A percentile compares a stretch with the other conserved stretches of the same genome.
phyloP scores from a whole-genome alignment of 2,329 filamentous ascomycete species.

The Epicoccum sorghinum region DNA sequence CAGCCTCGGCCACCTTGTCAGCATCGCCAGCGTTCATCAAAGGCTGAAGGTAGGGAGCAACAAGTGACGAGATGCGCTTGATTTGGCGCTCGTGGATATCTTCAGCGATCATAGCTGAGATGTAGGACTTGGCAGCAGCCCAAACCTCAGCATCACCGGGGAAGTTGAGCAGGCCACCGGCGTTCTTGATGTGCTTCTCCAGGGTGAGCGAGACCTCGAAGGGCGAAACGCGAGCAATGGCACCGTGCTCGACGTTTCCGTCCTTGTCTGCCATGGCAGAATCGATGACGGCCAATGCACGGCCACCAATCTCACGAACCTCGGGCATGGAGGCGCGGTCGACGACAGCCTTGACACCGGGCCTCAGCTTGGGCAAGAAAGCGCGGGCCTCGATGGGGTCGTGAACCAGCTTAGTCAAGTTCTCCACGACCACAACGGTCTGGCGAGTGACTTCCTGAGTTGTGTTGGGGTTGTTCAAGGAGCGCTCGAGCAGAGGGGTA shows the following conservation, averaged over 20 bases:
- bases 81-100: conserved; percentile 84
- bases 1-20: conserved; percentile 69
- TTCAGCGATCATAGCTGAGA: conserved; percentile 84
- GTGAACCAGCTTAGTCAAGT: conserved; percentile 97
- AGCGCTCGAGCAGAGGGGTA: conserved; percentile 91
- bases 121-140: conserved; percentile 72
- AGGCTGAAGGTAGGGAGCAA: conserved; percentile 76
- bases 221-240: conserved; percentile 68
- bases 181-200: conserved; percentile 75
- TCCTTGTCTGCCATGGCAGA: conserved; percentile 77
- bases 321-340: conserved; percentile 91
- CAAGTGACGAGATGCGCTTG: conserved; percentile 70
- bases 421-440: conserved; percentile 95
- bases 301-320: conserved; percentile 85
- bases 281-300: conserved; percentile 84
- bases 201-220: conserved; percentile 78
- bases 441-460: conserved; percentile 93
- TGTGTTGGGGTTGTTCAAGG: conserved; percentile 88
- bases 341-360: conserved; percentile 87
- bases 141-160: conserved; percentile 67
- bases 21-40: conserved; percentile 69
- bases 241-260: conserved; percentile 61
- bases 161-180: conserved; percentile 66
- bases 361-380: conserved; percentile 92
- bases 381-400: conserved; percentile 92